Evolutionary conservation across 768 basidiomycete species (phyloP), one percentile per base, ranked within the genome.

Genomic region (Calocybe cyanea): DNA sequence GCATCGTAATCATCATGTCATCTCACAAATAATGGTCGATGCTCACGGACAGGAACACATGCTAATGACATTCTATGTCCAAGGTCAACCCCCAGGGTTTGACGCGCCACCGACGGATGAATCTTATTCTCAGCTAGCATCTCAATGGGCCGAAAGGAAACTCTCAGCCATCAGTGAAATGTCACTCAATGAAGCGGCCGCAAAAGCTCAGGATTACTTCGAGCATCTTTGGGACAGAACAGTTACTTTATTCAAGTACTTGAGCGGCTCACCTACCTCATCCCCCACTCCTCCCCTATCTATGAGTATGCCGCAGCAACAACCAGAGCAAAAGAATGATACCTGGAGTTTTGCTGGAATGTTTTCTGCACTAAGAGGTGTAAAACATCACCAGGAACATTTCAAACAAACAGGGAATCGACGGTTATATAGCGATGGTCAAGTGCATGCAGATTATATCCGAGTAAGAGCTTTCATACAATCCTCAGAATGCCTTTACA

Each of bases 1-100:
- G 43, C 90, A 92, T 58, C 79, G 90, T 15, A 87, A 88, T 55
- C 79, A 87, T 56, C 85, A 86, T 65, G 85, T 91, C 35, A 80
- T 80, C 7, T 90, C 89, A 15, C 84, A 88, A 48, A 75, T 90
- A 50, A 79, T 80, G 48, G 67, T 87, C 19, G 90, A 92, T 60
- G 65, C 81, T 9, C 58, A 76, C 8, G 90, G 90, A 1, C 77
- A 81, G 33, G 88, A 92, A 60, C 90, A 92, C 54, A 82, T 92
- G 80, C 73, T 89, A 23, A 73, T 92, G 60, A 84, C 84, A 35
- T 92, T 92, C 65, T 92, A 84, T 54, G 73, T 92, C 20, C 77
- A 87, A 67, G 82, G 81, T 30, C 68, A 72, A 38, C 67, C 73
- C 30, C 70, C 76, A 38, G 71, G 72, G 21, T 62, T 67, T 28